These are phyloP conservation scores for Xylaria grammica DNA, from an alignment of 495 filamentous ascomycete species.

Conservation along the genomic window DNA sequence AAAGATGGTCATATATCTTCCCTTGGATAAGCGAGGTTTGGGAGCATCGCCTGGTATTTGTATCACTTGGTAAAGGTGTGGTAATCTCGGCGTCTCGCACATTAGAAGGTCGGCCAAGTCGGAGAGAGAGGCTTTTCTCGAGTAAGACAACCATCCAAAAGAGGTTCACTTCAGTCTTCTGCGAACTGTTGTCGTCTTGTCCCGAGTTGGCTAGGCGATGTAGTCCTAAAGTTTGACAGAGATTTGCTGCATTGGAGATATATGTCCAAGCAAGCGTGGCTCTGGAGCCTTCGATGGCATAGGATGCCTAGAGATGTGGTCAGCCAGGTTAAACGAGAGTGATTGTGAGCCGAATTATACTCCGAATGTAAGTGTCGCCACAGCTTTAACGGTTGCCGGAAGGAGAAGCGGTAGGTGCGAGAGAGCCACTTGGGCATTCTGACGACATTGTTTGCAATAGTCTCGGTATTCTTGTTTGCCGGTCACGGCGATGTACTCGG, in stretches of 20 bases:
- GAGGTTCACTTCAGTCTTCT: slow-evolving; percentile 20
- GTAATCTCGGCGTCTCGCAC: slow-evolving; percentile 32
- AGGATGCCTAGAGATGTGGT: slow-evolving; percentile 38
- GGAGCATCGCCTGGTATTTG: slow-evolving; percentile 33
- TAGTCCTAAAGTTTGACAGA: slow-evolving; percentile 29
- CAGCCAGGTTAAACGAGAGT: background rate
- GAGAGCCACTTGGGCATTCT: slow-evolving; percentile 26
- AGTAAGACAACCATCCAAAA: slow-evolving; percentile 34
- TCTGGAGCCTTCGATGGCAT: slow-evolving; percentile 32
- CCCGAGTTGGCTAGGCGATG: slow-evolving; percentile 18
- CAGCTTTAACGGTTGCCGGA: slow-evolving; percentile 28
- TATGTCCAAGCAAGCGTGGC: slow-evolving; percentile 32
- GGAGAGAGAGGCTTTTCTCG: slow-evolving; percentile 32
- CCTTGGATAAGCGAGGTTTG: slow-evolving; percentile 51
- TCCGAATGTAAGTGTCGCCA: slow-evolving; percentile 32
- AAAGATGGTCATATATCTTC: slow-evolving; percentile 52
- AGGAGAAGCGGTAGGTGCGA: slow-evolving; percentile 30
- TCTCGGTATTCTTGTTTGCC: slow-evolving; percentile 16
- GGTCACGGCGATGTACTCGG: slow-evolving; percentile 27
- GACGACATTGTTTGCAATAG: slow-evolving; percentile 22
- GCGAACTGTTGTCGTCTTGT: background rate
- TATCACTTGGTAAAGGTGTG: slow-evolving; percentile 29
- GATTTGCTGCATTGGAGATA: slow-evolving; percentile 28
- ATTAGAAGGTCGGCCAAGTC: slow-evolving; percentile 31
- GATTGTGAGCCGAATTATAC: slow-evolving; percentile 13